A percentile compares a stretch with the other conserved stretches of the same genome.
Conservation (phyloP, 176 grass and related monocot species). For the Ensete ventricosum region DNA sequence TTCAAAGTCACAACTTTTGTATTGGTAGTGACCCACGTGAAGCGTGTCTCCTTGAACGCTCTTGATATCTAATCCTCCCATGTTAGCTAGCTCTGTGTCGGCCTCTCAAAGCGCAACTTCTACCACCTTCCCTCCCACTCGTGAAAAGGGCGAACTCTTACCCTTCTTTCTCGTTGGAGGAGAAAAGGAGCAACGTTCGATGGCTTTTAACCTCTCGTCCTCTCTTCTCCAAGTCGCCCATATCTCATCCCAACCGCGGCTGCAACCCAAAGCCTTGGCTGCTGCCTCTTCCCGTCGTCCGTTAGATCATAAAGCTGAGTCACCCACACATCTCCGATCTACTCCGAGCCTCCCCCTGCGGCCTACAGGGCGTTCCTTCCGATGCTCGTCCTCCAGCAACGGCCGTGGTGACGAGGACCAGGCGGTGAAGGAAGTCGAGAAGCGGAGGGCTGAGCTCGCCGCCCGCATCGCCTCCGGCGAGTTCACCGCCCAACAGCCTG, state of each 20-base stretch:
- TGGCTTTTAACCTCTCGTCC: constrained; percentile 15
- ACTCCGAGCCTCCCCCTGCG: background rate
- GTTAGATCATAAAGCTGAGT: background rate
- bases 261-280: background rate
- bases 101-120: background rate
- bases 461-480: constrained; percentile 86
- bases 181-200: background rate
- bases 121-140: background rate
- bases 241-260: constrained; percentile 2
- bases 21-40: too few species aligned
- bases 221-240: constrained; percentile 2
- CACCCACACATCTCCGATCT: too few species aligned
- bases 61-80: background rate
- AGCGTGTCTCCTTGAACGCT: too few species aligned
- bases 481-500: constrained; percentile 58
- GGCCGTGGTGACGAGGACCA: constrained; percentile 10
- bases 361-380: constrained; percentile 14
- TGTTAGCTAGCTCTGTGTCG: background rate
- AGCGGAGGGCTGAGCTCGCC: constrained; percentile 58
- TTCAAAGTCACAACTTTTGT: too few species aligned
- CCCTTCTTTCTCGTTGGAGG: constrained; percentile 7
- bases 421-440: constrained; percentile 28
- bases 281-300: background rate
- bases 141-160: constrained; percentile 2
- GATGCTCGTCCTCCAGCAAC: constrained; percentile 44